Percentiles rank a stretch among this genome's conserved stretches.
Evolutionary conservation across 176 grass and related monocot species (phyloP).

Genomic region (Oryza coarctata): DNA sequence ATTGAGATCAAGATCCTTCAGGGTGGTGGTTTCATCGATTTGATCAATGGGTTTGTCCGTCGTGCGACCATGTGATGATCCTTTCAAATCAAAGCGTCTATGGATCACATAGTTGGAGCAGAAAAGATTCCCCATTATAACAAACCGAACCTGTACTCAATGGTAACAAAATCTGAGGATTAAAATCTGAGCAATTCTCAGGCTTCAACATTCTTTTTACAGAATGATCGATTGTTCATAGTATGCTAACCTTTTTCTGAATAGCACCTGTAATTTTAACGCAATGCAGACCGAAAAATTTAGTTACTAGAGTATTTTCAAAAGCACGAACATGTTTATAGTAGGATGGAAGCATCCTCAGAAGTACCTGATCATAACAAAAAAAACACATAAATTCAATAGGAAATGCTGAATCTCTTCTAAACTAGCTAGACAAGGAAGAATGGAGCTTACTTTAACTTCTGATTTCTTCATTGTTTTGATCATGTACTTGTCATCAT

Average conservation of each 20-base stretch:
- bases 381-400: not conserved
- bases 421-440: not conserved
- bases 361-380: constrained; percentile 53
- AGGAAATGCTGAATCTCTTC: not conserved
- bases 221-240: not conserved
- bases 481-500: constrained; percentile 81
- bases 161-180: not conserved
- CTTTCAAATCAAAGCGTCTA: constrained; percentile 43
- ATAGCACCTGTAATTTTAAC: constrained; percentile 77
- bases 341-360: constrained; percentile 88
- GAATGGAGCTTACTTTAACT: constrained; percentile 49
- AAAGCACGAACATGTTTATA: constrained; percentile 71
- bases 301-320: constrained; percentile 72
- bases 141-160: constrained; percentile 13
- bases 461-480: constrained; percentile 91
- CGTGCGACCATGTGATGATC: constrained; percentile 76
- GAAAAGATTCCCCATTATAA: constrained; percentile 30
- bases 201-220: not conserved
- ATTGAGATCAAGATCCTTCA: constrained; percentile 91
- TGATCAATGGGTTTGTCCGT: constrained; percentile 78
- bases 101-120: not conserved
- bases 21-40: constrained; percentile 68
- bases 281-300: constrained; percentile 78
- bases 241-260: constrained; percentile 71
- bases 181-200: not conserved